Evolutionary conservation across 164 flowering plant species (phyloP), one percentile per base, ranked within the genome.

Genomic region (Magnolia officinalis): DNA sequence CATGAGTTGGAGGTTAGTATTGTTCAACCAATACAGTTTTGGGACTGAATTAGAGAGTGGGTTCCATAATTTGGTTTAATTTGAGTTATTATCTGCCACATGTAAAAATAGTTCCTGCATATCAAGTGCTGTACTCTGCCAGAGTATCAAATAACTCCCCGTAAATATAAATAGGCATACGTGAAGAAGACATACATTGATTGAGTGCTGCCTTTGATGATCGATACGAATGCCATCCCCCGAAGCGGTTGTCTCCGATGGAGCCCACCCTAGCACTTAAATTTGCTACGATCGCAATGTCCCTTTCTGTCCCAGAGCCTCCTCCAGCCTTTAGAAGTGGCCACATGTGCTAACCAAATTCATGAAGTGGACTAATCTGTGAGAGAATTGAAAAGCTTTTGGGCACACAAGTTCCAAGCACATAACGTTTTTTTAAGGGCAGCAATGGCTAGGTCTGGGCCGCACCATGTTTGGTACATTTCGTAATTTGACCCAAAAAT

Each of bases 191-290:
- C 75, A 20, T 93, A 96, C 98, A 80, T 82, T 96, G 99, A 83
- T 96, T 96, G 50, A 96, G 93, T 31, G 96, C 96, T 78, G 97
- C 9, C 80, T 96, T 96, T 67, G 99, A 96, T 74, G 99, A 77
- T 75, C 99, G 88, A 83, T 96, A 96, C n/a, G 98, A 89, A 81
- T 94, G 97, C 99, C 98, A 96, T 7, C 99, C 99, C 59, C 99
- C 98, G 24, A 96, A 84, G 67, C 75, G 84, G 81, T 94, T 94
- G 76, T 96, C 99, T 55, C 91, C 91, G 70, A 94, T 94, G 18
- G 99, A 94, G 72, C 98, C 96, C 68, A 96, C 99, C 74, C 98
- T 89, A 65, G 99, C 99, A 85, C 98, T 93, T 81, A 96, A 67
- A 83, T 81, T 96, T 79, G 98, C 99, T 52, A 94, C 92, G 78